A percentile compares a stretch with the other conserved stretches of the same genome.
Evolutionary conservation across 306 rosid species (phyloP).

Genomic region (Prunus dulcis): DNA sequence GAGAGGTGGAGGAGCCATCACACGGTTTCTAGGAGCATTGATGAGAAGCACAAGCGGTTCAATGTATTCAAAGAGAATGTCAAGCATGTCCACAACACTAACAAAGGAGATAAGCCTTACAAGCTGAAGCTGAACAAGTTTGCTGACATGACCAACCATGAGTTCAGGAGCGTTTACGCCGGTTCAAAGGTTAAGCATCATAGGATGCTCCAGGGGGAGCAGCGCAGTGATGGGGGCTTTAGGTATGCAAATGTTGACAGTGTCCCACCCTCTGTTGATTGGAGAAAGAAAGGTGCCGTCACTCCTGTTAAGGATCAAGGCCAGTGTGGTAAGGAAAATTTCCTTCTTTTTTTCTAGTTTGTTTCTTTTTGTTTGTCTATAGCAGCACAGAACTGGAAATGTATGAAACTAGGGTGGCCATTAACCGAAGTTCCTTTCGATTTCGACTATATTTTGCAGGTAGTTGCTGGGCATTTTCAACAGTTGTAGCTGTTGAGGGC

Average conservation of each 20-base stretch:
- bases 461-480: constrained; percentile 67
- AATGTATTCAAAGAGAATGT: constrained; percentile 50
- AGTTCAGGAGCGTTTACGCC: constrained; percentile 36
- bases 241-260: constrained; percentile 22
- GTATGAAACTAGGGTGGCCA: background rate
- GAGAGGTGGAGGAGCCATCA: constrained; percentile 55
- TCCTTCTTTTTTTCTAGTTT: background rate
- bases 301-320: constrained; percentile 52
- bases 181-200: constrained; percentile 42
- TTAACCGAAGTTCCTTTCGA: background rate
- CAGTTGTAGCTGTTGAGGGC: constrained; percentile 51
- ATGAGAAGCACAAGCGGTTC: constrained; percentile 47
- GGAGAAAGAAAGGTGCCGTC: constrained; percentile 55
- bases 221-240: constrained; percentile 4
- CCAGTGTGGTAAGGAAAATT: constrained; percentile 30
- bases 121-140: constrained; percentile 55
- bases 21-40: constrained; percentile 34
- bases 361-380: too few species aligned
- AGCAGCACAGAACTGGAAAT: background rate
- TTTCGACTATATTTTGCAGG: constrained; percentile 24
- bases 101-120: constrained; percentile 46
- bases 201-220: constrained; percentile 27
- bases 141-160: constrained; percentile 53
- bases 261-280: constrained; percentile 43
- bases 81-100: constrained; percentile 41